Percentiles rank a stretch among this genome's conserved stretches.
Conservation (phyloP, 2,329 filamentous ascomycete genomes). For the Remersonia thermophila region DNA sequence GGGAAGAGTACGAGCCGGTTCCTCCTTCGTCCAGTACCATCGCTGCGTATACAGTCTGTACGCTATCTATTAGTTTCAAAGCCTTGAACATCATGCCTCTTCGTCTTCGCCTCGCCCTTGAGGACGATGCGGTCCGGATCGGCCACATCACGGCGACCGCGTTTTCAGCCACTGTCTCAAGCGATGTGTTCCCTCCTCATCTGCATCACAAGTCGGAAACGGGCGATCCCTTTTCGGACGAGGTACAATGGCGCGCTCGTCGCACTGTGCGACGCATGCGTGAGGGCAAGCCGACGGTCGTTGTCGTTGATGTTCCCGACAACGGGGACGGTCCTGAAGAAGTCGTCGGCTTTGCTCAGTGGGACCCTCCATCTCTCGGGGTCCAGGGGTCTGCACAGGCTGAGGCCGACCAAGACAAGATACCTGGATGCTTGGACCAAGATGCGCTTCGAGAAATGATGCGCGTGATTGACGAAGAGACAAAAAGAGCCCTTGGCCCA, state of each 20-base stretch:
- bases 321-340: conserved; percentile 1
- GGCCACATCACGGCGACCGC: conserved; percentile 14
- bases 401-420: conserved; percentile 1
- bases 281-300: conserved; percentile 10
- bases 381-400: neutral
- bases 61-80: too few species aligned
- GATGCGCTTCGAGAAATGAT: neutral
- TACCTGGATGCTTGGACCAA: conserved; percentile 7
- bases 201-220: conserved; percentile 4
- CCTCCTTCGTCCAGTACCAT: too few species aligned
- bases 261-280: conserved; percentile 8
- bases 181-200: conserved; percentile 11
- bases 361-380: conserved; percentile 9
- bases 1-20: neutral
- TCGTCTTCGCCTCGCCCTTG: conserved; percentile 15
- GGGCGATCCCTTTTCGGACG: conserved; percentile 6
- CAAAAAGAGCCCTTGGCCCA: conserved; percentile 4
- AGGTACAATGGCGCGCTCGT: conserved; percentile 10
- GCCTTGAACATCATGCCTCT: conserved; percentile 20
- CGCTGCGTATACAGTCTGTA: too few species aligned
- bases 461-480: conserved; percentile 2
- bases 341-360: conserved; percentile 13
- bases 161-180: conserved; percentile 15
- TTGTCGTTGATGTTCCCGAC: conserved; percentile 11
- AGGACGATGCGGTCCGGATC: conserved; percentile 17